Evolutionary conservation across 495 filamentous ascomycete genomes (phyloP).

Genomic region (Podospora pseudoanserina): DNA sequence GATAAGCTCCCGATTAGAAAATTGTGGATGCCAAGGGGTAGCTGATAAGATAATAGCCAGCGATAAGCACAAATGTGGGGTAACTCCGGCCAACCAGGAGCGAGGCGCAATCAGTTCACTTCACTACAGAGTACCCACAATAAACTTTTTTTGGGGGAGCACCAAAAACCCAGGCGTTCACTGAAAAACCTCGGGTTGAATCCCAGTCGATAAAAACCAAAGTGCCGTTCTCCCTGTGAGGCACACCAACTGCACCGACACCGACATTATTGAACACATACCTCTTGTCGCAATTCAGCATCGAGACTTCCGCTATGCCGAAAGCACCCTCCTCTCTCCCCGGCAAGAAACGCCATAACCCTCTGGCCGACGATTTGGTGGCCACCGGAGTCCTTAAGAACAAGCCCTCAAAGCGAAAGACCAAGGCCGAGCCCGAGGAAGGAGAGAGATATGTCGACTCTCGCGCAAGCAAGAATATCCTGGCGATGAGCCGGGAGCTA

Average conservation of each 20-base stretch:
- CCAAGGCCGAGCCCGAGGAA: constrained; percentile 56
- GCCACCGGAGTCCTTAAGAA: constrained; percentile 60
- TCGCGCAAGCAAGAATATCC: constrained; percentile 70
- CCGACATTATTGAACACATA: background rate
- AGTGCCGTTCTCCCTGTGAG: background rate
- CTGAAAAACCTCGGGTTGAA: background rate
- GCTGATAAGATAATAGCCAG: background rate
- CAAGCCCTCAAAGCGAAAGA: constrained; percentile 54
- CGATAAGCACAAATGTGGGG: background rate
- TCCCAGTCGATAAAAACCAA: background rate
- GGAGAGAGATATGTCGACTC: constrained; percentile 71
- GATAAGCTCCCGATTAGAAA: constrained; percentile 15
- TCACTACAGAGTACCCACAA: constrained; percentile 15
- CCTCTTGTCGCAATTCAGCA: no score
- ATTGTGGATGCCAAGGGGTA: constrained; percentile 4
- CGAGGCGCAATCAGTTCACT: constrained; percentile 16
- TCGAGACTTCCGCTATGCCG: constrained; percentile 39
- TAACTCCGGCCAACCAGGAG: constrained; percentile 14
- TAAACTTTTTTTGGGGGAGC: constrained; percentile 24
- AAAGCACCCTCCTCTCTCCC: constrained; percentile 43
- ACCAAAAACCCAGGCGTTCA: constrained; percentile 23
- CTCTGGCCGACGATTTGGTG: constrained; percentile 67
- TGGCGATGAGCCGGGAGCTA: constrained; percentile 79
- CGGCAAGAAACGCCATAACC: constrained; percentile 56
- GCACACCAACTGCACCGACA: background rate